phyloP scores from a whole-genome alignment of 345 rosid species.

The Clausena lansium region DNA sequence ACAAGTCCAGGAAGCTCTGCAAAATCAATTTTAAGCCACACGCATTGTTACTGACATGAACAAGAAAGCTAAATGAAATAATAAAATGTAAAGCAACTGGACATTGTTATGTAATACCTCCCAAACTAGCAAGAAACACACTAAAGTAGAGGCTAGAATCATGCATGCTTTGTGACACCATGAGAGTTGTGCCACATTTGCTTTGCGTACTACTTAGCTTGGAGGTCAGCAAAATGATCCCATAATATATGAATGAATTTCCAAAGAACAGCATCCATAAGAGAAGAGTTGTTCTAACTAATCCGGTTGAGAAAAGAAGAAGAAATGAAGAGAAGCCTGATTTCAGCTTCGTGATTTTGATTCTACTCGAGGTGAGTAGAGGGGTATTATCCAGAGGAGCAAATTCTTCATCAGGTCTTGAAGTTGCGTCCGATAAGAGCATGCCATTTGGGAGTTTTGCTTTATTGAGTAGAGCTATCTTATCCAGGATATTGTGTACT shows the following conservation, averaged over 20 bases:
- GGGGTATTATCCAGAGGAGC: neutral
- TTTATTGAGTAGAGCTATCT: constrained; percentile 36
- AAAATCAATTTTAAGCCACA: neutral
- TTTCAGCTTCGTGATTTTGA: constrained; percentile 23
- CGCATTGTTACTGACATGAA: constrained; percentile 14
- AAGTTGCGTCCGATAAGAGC: constrained; percentile 37
- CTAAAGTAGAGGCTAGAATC: constrained; percentile 33
- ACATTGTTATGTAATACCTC: constrained; percentile 29
- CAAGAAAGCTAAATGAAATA: constrained; percentile 22
- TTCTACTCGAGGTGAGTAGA: constrained; percentile 12
- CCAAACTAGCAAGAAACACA: constrained; percentile 50
- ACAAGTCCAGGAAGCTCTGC: constrained; percentile 60
- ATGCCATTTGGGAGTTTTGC: constrained; percentile 47
- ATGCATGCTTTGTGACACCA: constrained; percentile 11
- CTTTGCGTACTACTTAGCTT: constrained; percentile 39
- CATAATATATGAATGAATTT: constrained; percentile 62
- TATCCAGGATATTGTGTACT: constrained; percentile 44
- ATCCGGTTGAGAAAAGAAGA: constrained; percentile 36
- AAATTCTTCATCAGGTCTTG: constrained; percentile 21
- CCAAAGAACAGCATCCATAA: constrained; percentile 58
- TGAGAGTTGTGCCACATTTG: constrained; percentile 22
- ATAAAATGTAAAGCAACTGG: too few relatives aligned
- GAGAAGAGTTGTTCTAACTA: constrained; percentile 47
- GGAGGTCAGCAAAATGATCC: constrained; percentile 59
- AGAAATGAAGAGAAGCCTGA: constrained; percentile 28